phyloP scores from a whole-genome alignment of 169 alveolate species.

The Eimeria sp. region DNA sequence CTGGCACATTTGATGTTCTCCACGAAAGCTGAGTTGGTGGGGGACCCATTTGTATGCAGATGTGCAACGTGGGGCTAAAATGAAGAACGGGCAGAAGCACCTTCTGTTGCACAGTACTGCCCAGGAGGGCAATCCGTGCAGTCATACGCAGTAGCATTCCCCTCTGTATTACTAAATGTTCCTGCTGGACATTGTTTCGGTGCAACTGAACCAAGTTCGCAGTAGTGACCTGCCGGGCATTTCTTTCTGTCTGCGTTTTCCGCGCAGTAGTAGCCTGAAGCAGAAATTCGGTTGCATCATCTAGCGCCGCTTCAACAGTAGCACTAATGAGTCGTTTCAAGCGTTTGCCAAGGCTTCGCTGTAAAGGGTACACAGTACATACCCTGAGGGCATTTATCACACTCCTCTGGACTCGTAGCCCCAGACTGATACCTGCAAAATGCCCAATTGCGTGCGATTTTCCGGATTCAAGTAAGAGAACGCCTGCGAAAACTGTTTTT shows the following conservation, averaged over 20 bases:
- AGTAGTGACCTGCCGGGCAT: slow-evolving; percentile 87
- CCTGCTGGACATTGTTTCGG: slow-evolving; percentile 87
- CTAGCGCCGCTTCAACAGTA: not conserved
- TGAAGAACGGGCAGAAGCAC: not conserved
- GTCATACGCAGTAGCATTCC: slow-evolving; percentile 44
- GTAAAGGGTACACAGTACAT: not conserved
- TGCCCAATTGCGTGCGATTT: not conserved
- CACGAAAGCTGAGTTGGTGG: not conserved
- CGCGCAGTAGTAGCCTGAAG: slow-evolving; percentile 57
- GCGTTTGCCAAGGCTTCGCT: not conserved
- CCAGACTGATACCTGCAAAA: slow-evolving; percentile 45
- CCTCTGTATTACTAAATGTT: slow-evolving; percentile 56
- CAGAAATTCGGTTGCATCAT: not conserved
- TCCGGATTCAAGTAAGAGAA: not conserved
- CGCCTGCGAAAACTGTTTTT: not conserved
- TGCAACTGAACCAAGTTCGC: slow-evolving; percentile 84
- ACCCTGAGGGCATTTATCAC: slow-evolving; percentile 73
- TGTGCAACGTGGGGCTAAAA: not conserved
- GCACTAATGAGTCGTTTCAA: not conserved
- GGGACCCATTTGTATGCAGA: not conserved
- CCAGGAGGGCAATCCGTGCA: slow-evolving; percentile 82
- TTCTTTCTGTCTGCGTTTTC: not conserved
- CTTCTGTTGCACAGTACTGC: slow-evolving; percentile 53
- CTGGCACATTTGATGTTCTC: not conserved
- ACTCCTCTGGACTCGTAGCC: slow-evolving; percentile 44